A percentile compares a stretch with the other conserved stretches of the same genome.
These are phyloP conservation scores for Brassica carinata DNA, from an alignment of 345 rosid species.

Conservation along the genomic window DNA sequence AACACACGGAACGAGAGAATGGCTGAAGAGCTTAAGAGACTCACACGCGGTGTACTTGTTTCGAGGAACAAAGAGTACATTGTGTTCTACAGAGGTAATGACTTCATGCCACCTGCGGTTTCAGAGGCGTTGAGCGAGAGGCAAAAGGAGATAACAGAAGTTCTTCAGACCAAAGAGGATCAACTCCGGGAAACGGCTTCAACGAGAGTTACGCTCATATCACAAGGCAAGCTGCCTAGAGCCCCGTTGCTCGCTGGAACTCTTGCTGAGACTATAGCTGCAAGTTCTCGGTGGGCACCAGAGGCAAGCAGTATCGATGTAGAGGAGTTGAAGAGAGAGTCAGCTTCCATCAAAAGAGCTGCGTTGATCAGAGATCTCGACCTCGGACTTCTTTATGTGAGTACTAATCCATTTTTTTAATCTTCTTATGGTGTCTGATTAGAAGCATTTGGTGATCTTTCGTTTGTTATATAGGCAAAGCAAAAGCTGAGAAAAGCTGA, in stretches of 20 bases:
- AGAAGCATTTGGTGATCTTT: constrained; percentile 26
- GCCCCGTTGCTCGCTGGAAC: constrained; percentile 98
- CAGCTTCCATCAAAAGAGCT: constrained; percentile 53
- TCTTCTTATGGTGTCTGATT: not conserved
- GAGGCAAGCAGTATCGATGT: constrained; percentile 57
- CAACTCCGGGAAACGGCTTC: constrained; percentile 60
- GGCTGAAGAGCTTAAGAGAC: constrained; percentile 91
- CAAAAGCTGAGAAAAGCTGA: constrained; percentile 67
- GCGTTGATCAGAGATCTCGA: constrained; percentile 62
- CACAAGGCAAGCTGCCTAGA: too few relatives aligned
- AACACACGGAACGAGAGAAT: constrained; percentile 87
- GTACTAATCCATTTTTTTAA: constrained; percentile 8
- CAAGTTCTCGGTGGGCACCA: constrained; percentile 75
- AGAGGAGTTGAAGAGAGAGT: constrained; percentile 65
- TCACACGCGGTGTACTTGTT: constrained; percentile 83
- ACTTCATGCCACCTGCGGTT: constrained; percentile 78
- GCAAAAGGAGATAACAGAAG: constrained; percentile 47
- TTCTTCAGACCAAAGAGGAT: constrained; percentile 77
- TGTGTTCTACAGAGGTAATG: constrained; percentile 93
- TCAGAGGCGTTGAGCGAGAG: constrained; percentile 61
- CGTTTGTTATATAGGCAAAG: constrained; percentile 55
- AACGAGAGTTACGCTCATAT: constrained; percentile 32
- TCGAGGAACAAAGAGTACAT: constrained; percentile 88
- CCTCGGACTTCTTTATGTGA: constrained; percentile 67
- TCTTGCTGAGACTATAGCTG: constrained; percentile 82